Conservation (phyloP, 495 filamentous ascomycete species). For the Chaetomium tenue region DNA sequence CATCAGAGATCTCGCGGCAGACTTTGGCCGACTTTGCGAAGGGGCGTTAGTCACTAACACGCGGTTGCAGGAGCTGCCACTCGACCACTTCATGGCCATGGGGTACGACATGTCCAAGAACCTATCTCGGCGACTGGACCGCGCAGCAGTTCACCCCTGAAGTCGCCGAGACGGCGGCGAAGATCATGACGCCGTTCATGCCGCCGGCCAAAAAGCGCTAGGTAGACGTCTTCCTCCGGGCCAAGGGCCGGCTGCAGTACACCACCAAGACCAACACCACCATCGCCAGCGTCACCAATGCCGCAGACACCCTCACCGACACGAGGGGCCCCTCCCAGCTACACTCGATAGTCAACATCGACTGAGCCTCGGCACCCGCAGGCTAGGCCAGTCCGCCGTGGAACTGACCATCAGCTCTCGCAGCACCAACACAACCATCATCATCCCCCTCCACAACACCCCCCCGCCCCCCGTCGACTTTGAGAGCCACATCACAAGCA, state of each 20-base stretch:
- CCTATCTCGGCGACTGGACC: conserved; percentile 54
- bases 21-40: neutral
- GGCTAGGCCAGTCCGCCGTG: conserved; percentile 43
- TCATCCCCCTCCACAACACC: conserved; percentile 52
- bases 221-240: conserved; percentile 59
- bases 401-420: conserved; percentile 44
- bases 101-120: conserved; percentile 53
- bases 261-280: conserved; percentile 45
- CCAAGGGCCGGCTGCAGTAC: conserved; percentile 52
- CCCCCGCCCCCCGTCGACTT: conserved; percentile 49
- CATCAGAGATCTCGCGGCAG: neutral
- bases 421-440: conserved; percentile 41
- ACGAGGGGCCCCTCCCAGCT: conserved; percentile 37
- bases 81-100: conserved; percentile 58
- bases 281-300: conserved; percentile 52
- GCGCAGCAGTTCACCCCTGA: conserved; percentile 30
- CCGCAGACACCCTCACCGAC: conserved; percentile 43
- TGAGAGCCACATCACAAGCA: conserved; percentile 57
- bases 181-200: conserved; percentile 55
- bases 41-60: neutral
- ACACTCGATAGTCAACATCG: conserved; percentile 50
- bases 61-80: conserved; percentile 47
- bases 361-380: conserved; percentile 52
- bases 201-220: conserved; percentile 44
- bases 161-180: conserved; percentile 42